phyloP scores from a whole-genome alignment of 2,329 filamentous ascomycete species.

The Fusarium sterilihyphosum region DNA sequence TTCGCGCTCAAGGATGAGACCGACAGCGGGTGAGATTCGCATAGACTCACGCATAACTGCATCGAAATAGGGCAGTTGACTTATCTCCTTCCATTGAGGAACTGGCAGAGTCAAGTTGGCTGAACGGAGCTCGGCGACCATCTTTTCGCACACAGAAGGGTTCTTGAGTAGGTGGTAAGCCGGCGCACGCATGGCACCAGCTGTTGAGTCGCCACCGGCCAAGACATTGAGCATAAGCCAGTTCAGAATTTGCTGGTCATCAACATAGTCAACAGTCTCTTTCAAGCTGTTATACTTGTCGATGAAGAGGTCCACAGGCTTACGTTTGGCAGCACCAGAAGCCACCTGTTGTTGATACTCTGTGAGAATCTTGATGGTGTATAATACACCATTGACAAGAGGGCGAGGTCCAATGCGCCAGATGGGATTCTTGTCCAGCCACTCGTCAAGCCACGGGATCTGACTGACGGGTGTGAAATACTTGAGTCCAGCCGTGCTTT shows the following conservation, averaged over 20 bases:
- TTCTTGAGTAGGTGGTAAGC: conserved; percentile 31
- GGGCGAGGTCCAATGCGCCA: conserved; percentile 11
- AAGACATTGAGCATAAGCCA: conserved; percentile 37
- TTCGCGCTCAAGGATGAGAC: conserved; percentile 25
- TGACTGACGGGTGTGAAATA: conserved; percentile 36
- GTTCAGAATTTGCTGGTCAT: conserved; percentile 32
- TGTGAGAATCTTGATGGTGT: conserved; percentile 33
- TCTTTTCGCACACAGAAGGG: conserved; percentile 1
- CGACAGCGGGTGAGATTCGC: conserved; percentile 18
- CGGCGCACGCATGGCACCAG: conserved; percentile 30
- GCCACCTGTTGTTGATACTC: conserved; percentile 30
- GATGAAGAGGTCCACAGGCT: conserved; percentile 34
- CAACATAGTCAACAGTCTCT: conserved; percentile 27
- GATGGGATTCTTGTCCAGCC: conserved; percentile 38
- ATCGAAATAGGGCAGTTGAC: conserved; percentile 18
- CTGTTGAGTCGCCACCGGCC: conserved; percentile 32
- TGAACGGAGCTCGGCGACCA: conserved; percentile 21
- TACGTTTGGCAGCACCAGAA: conserved; percentile 15
- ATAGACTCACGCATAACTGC: conserved; percentile 30
- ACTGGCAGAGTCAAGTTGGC: conserved; percentile 14
- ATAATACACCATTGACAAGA: conserved; percentile 15
- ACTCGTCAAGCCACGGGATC: conserved; percentile 36
- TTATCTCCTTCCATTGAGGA: conserved; percentile 33
- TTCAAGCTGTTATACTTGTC: conserved; percentile 32
- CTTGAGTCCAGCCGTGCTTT: conserved; percentile 21